Evolutionary conservation across 192 early-diverging fungal species (phyloP).

Genomic region (Coemansia aciculifera): DNA sequence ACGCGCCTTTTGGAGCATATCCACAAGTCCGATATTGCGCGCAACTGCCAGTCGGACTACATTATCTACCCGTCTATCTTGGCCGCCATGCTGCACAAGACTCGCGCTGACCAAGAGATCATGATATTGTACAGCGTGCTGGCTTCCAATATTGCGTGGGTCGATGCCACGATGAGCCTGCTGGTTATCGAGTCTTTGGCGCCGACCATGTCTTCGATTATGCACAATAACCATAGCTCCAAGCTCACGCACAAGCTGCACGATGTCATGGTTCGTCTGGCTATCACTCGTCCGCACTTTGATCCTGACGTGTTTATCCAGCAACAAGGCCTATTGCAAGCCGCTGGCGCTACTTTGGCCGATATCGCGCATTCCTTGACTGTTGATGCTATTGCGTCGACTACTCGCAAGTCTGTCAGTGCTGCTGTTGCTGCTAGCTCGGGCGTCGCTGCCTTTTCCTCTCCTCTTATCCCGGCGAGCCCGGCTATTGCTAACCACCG

Average conservation of each 20-base stretch:
- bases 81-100: slow-evolving; percentile 50
- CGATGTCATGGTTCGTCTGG: slow-evolving; percentile 51
- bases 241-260: slow-evolving; percentile 54
- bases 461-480: slow-evolving; percentile 2
- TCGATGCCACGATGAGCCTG: slow-evolving; percentile 46
- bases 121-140: slow-evolving; percentile 50
- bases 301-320: slow-evolving; percentile 54
- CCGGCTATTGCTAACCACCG: slow-evolving; percentile 25
- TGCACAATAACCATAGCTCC: slow-evolving; percentile 43
- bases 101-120: slow-evolving; percentile 50
- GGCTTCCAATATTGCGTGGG: slow-evolving; percentile 51
- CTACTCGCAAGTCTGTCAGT: slow-evolving; percentile 48
- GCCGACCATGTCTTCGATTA: slow-evolving; percentile 36
- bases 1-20: slow-evolving; percentile 50
- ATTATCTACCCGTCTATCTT: slow-evolving; percentile 53
- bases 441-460: neutral
- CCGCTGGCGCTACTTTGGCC: slow-evolving; percentile 10
- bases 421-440: slow-evolving; percentile 1
- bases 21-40: slow-evolving; percentile 44
- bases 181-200: slow-evolving; percentile 54
- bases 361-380: slow-evolving; percentile 42
- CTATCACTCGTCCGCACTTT: slow-evolving; percentile 53
- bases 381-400: slow-evolving; percentile 36
- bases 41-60: slow-evolving; percentile 50
- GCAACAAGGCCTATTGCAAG: slow-evolving; percentile 41